Conservation (phyloP, 163 green algal species). For the Scenedesmus sp. region DNA sequence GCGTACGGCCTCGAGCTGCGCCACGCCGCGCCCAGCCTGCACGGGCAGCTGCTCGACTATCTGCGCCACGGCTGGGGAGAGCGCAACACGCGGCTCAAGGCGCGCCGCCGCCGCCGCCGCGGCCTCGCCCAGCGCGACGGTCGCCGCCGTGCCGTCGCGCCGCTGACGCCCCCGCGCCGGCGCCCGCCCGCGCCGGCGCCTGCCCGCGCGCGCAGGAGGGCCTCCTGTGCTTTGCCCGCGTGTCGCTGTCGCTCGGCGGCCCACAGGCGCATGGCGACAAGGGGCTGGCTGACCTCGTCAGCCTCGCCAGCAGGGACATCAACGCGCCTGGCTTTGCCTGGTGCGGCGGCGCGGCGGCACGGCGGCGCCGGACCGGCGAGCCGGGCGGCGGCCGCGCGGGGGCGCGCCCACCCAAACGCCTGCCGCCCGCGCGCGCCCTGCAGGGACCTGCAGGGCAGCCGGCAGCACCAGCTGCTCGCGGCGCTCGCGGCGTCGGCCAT, state of each 20-base stretch:
- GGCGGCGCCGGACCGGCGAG: too few relatives aligned
- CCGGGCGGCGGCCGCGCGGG: too few relatives aligned
- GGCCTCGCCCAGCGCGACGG: too few relatives aligned
- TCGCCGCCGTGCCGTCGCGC: too few relatives aligned
- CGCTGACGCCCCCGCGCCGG: too few relatives aligned
- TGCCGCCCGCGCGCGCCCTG: background rate
- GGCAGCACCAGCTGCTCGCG: slow-evolving; percentile 41
- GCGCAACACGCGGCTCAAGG: slow-evolving; percentile 19
- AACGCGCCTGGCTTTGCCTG: background rate
- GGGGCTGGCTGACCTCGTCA: background rate
- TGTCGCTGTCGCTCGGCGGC: background rate
- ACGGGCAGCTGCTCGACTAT: slow-evolving; percentile 3
- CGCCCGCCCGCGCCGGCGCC: too few relatives aligned
- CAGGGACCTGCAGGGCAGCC: slow-evolving; percentile 35
- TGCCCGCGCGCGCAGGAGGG: slow-evolving; percentile 35
- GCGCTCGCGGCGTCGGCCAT: slow-evolving; percentile 26
- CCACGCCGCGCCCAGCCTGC: background rate
- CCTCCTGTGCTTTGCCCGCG: slow-evolving; percentile 17
- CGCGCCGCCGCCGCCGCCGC: too few relatives aligned
- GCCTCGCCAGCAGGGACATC: slow-evolving; percentile 5
- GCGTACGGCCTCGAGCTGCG: slow-evolving; percentile 28
- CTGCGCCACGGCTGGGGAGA: slow-evolving; percentile 24
- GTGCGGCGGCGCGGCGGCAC: background rate
- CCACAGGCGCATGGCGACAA: background rate
- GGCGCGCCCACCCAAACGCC: background rate